Conservation (phyloP, 176 grass and related monocot species). For the Zea mays region DNA sequence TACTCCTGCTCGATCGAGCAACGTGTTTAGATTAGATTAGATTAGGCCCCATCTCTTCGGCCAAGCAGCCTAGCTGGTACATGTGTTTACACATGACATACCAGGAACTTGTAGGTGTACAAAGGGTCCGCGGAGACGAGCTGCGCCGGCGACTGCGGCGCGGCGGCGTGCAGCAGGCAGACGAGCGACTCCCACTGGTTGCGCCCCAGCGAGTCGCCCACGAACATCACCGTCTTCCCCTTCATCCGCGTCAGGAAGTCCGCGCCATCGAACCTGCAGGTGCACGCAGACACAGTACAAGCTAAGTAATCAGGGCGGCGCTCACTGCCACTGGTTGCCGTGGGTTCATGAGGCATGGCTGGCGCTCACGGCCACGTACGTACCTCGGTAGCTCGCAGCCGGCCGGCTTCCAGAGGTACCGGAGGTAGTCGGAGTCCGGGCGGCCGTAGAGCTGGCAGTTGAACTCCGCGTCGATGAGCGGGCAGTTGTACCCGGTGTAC, state of each 20-base stretch:
- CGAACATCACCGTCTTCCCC: conserved; percentile 95
- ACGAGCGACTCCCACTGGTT: conserved; percentile 94
- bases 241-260: conserved; percentile 78
- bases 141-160: conserved; percentile 61
- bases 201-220: conserved; percentile 87
- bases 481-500: conserved; percentile 71
- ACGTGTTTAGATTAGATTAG: too few relatives aligned
- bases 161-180: conserved; percentile 82
- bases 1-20: conserved; percentile 50
- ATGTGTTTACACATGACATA: not conserved
- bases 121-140: conserved; percentile 70
- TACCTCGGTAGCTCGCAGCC: conserved; percentile 76
- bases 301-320: too few relatives aligned
- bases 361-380: too few relatives aligned
- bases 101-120: conserved; percentile 79
- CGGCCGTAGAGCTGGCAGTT: conserved; percentile 92
- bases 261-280: conserved; percentile 48
- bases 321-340: not conserved
- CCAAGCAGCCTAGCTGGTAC: too few relatives aligned
- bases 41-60: too few relatives aligned
- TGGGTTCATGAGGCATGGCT: not conserved
- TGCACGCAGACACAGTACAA: too few relatives aligned
- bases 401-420: conserved; percentile 67
- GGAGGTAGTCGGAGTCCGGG: conserved; percentile 79
- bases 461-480: conserved; percentile 79